Evolutionary conservation across 164 flowering plant genomes (phyloP).

Genomic region (Dillenia suffruticosa): DNA sequence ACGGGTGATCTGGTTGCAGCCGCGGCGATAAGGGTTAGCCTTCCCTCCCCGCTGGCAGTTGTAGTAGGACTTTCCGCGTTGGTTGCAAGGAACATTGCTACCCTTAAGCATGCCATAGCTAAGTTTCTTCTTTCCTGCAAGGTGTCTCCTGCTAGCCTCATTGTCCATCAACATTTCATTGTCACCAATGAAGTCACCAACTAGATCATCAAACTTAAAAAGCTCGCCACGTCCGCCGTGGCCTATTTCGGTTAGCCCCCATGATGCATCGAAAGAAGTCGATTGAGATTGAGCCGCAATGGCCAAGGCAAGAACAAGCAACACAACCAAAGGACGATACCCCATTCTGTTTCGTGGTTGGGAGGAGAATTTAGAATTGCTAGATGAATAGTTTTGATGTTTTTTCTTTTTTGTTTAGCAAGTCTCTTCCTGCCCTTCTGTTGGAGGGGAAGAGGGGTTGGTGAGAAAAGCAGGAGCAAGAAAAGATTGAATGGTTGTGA

Average conservation of each 20-base stretch:
- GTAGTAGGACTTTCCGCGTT: conserved; percentile 46
- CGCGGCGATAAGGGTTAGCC: conserved; percentile 47
- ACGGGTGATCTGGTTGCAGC: conserved; percentile 33
- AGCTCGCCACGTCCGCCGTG: neutral
- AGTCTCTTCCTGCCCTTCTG: no score
- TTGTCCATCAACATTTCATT: conserved; percentile 36
- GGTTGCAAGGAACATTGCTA: conserved; percentile 39
- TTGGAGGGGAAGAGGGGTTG: no score
- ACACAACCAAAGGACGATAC: no score
- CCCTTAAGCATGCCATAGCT: conserved; percentile 29
- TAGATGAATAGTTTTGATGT: no score
- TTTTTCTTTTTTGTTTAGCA: no score
- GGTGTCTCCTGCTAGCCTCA: conserved; percentile 20
- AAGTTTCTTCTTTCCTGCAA: conserved; percentile 2
- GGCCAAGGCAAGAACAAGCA: no score
- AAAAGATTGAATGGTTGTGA: no score
- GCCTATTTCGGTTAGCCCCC: neutral
- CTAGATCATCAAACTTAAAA: neutral
- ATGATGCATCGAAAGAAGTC: neutral
- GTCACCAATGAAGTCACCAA: conserved; percentile 17
- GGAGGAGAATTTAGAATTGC: no score
- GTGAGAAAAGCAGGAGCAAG: no score
- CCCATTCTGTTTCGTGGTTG: no score
- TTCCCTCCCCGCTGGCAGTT: conserved; percentile 18
- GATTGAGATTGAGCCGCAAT: no score